Conservation (phyloP, 2,329 filamentous ascomycete genomes). For the Alternaria infectoria region DNA sequence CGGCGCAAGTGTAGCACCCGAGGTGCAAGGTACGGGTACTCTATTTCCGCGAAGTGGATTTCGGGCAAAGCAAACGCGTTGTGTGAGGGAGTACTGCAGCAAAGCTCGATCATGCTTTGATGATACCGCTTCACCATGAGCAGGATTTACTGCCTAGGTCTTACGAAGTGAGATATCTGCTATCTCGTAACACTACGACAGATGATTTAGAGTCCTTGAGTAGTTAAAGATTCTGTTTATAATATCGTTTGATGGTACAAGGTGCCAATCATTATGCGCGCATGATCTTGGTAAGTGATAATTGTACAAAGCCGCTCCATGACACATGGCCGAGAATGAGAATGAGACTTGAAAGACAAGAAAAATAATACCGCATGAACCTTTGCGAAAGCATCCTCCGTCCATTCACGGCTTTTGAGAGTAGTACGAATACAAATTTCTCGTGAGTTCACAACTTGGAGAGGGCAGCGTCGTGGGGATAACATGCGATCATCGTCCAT, state of each 20-base stretch:
- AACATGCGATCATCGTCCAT: not conserved
- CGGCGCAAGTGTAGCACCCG: constrained; percentile 5
- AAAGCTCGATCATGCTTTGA: not conserved
- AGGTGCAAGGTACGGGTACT: constrained; percentile 12
- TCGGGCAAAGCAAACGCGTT: not conserved
- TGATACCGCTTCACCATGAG: constrained; percentile 1
- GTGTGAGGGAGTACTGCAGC: constrained; percentile 2
- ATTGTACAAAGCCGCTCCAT: constrained; percentile 3
- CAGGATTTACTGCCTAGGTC: not conserved
- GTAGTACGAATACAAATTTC: constrained; percentile 5
- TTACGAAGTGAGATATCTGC: not conserved
- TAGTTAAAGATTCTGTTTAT: not conserved
- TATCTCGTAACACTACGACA: not conserved
- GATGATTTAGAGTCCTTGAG: not conserved
- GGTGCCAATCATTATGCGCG: not conserved
- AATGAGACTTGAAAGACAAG: not conserved
- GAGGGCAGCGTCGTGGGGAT: not conserved
- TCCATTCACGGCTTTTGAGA: not conserved
- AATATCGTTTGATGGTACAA: not conserved
- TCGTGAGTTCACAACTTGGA: not conserved
- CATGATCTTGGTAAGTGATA: not conserved
- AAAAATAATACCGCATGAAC: not conserved
- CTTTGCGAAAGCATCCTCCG: not conserved
- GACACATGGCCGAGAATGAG: not conserved
- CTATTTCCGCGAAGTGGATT: not conserved